Conservation (phyloP, 2,329 filamentous ascomycete genomes). For the Monilinia fructigena region DNA sequence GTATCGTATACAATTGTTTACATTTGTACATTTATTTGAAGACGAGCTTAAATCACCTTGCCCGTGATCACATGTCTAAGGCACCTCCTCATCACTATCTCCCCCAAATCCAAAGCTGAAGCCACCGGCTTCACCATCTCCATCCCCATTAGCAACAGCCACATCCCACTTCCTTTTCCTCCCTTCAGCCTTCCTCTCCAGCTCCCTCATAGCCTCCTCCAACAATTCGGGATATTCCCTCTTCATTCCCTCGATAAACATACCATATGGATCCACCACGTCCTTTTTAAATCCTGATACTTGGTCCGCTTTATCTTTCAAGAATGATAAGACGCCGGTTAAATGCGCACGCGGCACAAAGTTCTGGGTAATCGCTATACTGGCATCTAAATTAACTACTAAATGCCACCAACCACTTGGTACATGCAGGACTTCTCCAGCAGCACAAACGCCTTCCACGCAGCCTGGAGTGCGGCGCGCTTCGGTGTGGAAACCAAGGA, state of each 20-base stretch:
- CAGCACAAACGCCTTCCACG: conserved; percentile 77
- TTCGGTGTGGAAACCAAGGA: conserved; percentile 83
- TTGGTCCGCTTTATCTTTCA: conserved; percentile 79
- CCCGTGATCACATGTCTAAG: conserved; percentile 27
- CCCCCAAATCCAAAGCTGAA: conserved; percentile 66
- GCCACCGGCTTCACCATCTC: conserved; percentile 44
- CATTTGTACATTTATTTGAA: not conserved
- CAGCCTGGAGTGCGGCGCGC: conserved; percentile 75
- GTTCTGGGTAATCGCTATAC: conserved; percentile 91
- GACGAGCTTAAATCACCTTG: not conserved
- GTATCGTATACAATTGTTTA: not conserved
- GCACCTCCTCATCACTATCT: conserved; percentile 51
- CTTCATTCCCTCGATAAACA: conserved; percentile 70
- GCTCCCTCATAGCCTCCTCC: conserved; percentile 60
- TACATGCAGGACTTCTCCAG: conserved; percentile 87
- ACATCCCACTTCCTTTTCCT: conserved; percentile 87
- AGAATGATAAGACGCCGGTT: conserved; percentile 72
- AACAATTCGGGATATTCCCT: conserved; percentile 65
- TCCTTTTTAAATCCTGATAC: conserved; percentile 80
- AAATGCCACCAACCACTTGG: conserved; percentile 97
- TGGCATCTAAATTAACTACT: conserved; percentile 81
- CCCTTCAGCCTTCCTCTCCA: conserved; percentile 60
- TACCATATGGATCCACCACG: conserved; percentile 67
- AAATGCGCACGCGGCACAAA: conserved; percentile 78
- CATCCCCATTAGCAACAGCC: conserved; percentile 56